Percentiles rank a stretch among this genome's conserved stretches.
Conservation (phyloP, 2,329 filamentous ascomycete species). For the Sporothrix pseudoabietina region DNA sequence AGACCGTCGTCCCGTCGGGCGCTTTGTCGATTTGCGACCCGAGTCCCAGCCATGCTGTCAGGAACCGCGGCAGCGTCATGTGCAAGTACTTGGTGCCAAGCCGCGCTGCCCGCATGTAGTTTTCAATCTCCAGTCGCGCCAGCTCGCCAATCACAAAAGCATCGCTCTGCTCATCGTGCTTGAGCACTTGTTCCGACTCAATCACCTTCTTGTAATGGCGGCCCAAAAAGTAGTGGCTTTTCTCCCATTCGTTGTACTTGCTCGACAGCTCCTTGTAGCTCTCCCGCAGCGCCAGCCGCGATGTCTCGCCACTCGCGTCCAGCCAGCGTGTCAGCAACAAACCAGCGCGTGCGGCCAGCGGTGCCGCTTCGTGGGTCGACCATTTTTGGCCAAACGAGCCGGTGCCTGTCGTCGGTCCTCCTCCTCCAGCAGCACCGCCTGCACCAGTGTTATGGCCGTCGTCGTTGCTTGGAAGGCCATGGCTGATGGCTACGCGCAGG, state of each 20-base stretch:
- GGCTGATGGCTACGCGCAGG: slow-evolving; percentile 75
- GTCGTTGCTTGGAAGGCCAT: slow-evolving; percentile 20
- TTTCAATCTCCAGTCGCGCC: slow-evolving; percentile 87
- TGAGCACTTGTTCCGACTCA: slow-evolving; percentile 81
- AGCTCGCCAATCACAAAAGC: slow-evolving; percentile 78
- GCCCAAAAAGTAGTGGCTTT: slow-evolving; percentile 94
- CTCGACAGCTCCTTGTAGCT: slow-evolving; percentile 84
- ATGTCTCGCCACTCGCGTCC: slow-evolving; percentile 89
- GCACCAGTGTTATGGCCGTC: background rate
- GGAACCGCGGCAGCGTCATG: slow-evolving; percentile 84
- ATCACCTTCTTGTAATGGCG: slow-evolving; percentile 96
- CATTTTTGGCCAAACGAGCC: slow-evolving; percentile 18
- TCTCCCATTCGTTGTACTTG: slow-evolving; percentile 78
- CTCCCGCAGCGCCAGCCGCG: slow-evolving; percentile 74
- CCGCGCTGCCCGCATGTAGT: slow-evolving; percentile 82
- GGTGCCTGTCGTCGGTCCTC: background rate
- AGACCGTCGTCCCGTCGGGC: slow-evolving; percentile 57
- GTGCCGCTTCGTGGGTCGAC: slow-evolving; percentile 17
- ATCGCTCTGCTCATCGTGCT: slow-evolving; percentile 74
- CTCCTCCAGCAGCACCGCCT: background rate
- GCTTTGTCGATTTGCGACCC: slow-evolving; percentile 72
- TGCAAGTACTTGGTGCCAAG: slow-evolving; percentile 95
- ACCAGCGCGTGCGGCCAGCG: slow-evolving; percentile 73
- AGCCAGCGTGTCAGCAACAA: slow-evolving; percentile 95
- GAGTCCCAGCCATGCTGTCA: slow-evolving; percentile 94